Evolutionary conservation across 148 eudicot species (phyloP).

Genomic region (Mesembryanthemum crystallinum): DNA sequence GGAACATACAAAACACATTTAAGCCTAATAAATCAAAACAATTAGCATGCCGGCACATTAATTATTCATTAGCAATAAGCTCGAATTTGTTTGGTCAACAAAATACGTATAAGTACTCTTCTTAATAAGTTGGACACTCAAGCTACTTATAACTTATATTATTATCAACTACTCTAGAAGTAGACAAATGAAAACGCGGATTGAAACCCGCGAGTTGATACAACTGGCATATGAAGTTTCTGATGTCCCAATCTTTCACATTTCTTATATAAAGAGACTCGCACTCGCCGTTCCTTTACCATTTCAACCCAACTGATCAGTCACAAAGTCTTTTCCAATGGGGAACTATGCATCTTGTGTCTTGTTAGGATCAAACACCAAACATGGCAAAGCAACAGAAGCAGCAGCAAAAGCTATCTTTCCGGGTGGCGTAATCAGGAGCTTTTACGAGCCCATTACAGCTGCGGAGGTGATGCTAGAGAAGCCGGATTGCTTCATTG

Average conservation of each 20-base stretch:
- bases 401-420: conserved; percentile 40
- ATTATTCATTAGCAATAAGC: too few relatives aligned
- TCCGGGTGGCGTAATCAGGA: conserved; percentile 55
- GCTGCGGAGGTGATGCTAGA: conserved; percentile 79
- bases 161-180: not conserved
- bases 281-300: too few relatives aligned
- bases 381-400: not conserved
- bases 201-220: not conserved
- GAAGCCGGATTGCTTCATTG: conserved; percentile 46
- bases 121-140: not conserved
- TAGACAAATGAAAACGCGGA: conserved; percentile 1
- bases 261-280: too few relatives aligned
- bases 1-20: too few relatives aligned
- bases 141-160: not conserved
- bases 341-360: conserved; percentile 71
- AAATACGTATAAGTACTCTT: not conserved
- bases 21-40: too few relatives aligned
- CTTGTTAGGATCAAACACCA: conserved; percentile 20
- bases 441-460: conserved; percentile 36
- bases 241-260: not conserved
- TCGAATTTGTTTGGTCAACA: too few relatives aligned
- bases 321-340: conserved; percentile 29
- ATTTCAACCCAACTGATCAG: too few relatives aligned
- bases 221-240: not conserved
- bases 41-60: too few relatives aligned